Conservation (phyloP, 495 filamentous ascomycete genomes). For the Aspergillus asperescens region DNA sequence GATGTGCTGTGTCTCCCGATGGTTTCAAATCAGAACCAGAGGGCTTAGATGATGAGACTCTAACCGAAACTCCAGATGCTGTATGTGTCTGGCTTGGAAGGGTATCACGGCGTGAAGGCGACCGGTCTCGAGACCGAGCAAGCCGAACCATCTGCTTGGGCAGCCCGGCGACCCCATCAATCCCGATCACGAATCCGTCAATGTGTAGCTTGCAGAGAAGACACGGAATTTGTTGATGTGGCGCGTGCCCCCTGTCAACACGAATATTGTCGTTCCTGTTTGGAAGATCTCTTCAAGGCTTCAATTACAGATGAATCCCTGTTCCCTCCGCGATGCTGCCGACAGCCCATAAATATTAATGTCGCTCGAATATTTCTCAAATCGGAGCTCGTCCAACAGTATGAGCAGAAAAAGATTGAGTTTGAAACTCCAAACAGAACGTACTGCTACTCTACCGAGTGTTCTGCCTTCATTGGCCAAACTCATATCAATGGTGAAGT, state of each 20-base stretch:
- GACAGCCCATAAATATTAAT: slow-evolving; percentile 33
- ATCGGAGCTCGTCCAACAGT: slow-evolving; percentile 22
- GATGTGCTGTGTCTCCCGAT: background rate
- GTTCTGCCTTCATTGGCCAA: slow-evolving; percentile 41
- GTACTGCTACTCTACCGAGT: slow-evolving; percentile 42
- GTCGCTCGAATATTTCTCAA: slow-evolving; percentile 27
- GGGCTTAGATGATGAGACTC: slow-evolving; percentile 7
- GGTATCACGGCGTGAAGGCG: background rate
- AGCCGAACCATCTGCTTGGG: too few species aligned
- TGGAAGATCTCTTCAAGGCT: slow-evolving; percentile 33
- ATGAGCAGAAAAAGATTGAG: slow-evolving; percentile 40
- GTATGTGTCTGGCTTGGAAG: slow-evolving; percentile 1
- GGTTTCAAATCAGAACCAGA: background rate
- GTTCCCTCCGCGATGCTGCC: slow-evolving; percentile 52
- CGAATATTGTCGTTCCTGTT: slow-evolving; percentile 44
- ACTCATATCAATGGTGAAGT: slow-evolving; percentile 26
- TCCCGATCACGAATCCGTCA: background rate
- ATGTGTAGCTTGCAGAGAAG: slow-evolving; percentile 15
- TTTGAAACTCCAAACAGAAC: slow-evolving; percentile 40
- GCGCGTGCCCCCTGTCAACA: slow-evolving; percentile 28
- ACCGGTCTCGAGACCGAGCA: too few species aligned
- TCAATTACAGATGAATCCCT: slow-evolving; percentile 43
- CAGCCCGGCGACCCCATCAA: too few species aligned
- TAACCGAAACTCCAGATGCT: slow-evolving; percentile 5
- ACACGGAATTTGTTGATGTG: slow-evolving; percentile 8